phyloP scores from a whole-genome alignment of 108 stramenopile genomes.

The Pseudonitzschia delicatissima region DNA sequence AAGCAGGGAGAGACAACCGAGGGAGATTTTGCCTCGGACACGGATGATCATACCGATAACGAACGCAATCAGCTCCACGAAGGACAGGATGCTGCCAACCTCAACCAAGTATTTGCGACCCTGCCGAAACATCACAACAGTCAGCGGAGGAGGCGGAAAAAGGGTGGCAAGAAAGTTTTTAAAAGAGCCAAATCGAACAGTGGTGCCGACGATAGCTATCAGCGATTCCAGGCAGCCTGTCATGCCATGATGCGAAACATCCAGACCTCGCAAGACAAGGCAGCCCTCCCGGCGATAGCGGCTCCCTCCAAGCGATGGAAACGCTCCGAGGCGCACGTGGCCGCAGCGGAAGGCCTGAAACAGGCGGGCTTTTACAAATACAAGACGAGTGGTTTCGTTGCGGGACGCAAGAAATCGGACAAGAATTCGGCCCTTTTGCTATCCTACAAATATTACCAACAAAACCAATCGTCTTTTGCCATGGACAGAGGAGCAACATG shows the following conservation, averaged over 20 bases:
- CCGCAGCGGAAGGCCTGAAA: conserved; percentile 30
- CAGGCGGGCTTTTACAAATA: conserved; percentile 57
- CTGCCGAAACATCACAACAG: conserved; percentile 27
- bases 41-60: conserved; percentile 25
- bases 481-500: conserved; percentile 67
- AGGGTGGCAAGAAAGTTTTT: not conserved
- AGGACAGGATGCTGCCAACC: conserved; percentile 19
- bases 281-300: conserved; percentile 3
- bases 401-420: not conserved
- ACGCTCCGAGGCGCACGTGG: conserved; percentile 41
- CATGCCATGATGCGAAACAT: conserved; percentile 64
- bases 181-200: not conserved
- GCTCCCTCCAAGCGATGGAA: conserved; percentile 71
- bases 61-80: not conserved
- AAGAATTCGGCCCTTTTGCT: not conserved
- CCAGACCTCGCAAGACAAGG: conserved; percentile 18
- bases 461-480: conserved; percentile 4
- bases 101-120: conserved; percentile 23
- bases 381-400: conserved; percentile 16
- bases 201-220: conserved; percentile 6
- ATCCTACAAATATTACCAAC: conserved; percentile 6
- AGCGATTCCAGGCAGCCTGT: conserved; percentile 78
- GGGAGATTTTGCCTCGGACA: not conserved
- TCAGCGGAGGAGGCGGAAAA: conserved; percentile 17
- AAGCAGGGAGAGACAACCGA: not conserved